Conservation (phyloP, 495 filamentous ascomycete species). For the Sabuloglossum arenarium region DNA sequence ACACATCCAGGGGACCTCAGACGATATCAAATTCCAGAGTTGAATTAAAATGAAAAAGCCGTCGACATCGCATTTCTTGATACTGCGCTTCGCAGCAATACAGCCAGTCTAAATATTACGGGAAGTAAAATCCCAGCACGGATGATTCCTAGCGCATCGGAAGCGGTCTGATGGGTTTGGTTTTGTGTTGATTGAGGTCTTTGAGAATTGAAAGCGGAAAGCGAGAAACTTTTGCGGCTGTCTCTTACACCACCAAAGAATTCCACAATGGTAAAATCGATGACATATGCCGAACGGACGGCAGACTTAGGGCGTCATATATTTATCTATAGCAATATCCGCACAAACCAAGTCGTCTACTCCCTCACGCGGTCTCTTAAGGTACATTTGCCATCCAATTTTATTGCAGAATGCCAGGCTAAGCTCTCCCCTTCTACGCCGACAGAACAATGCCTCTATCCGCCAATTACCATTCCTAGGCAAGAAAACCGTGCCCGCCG, state of each 20-base stretch:
- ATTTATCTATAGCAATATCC: constrained; percentile 63
- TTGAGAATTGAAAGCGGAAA: neutral
- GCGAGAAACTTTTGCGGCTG: neutral
- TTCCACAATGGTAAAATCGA: neutral
- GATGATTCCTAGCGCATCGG: neutral
- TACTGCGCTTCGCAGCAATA: neutral
- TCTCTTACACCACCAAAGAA: neutral
- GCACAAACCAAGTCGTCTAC: constrained; percentile 67
- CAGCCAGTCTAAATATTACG: neutral
- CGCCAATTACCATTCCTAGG: constrained; percentile 70
- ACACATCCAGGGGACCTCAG: neutral
- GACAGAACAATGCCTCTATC: constrained; percentile 42
- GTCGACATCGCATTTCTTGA: neutral
- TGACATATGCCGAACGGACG: constrained; percentile 3
- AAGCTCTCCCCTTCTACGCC: neutral
- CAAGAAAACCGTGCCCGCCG: constrained; percentile 65
- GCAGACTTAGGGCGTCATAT: constrained; percentile 43
- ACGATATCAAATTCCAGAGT: neutral
- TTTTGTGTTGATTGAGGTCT: neutral
- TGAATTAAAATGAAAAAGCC: neutral
- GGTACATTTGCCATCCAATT: constrained; percentile 24
- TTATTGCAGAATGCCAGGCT: neutral
- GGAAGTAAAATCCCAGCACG: neutral
- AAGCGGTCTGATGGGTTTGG: neutral
- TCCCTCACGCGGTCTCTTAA: constrained; percentile 47